Evolutionary conservation across 345 rosid genomes (phyloP), one percentile per base, ranked within the genome.

Genomic region (Pistacia atlantica): DNA sequence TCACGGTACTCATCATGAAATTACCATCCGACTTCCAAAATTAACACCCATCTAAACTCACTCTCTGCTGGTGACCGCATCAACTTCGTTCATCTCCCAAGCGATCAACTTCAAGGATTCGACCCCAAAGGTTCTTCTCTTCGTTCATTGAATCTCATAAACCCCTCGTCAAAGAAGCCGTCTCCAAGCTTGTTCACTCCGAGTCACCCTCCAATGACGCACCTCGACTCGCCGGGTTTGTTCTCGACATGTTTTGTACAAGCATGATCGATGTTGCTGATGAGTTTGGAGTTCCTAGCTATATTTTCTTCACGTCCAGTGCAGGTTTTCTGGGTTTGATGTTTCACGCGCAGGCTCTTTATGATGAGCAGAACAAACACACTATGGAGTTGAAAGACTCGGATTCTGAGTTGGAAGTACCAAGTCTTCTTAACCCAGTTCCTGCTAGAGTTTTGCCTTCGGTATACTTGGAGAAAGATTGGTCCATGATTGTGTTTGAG

Each of bases 241-340:
- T 89, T 56, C 65, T 88, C n/a, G 96, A 86, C 80, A 79, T 91
- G 90, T 86, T 88, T 59, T 88, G 88, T 76, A 83, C 78, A 0
- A 5, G 71, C 2, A 81, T 88, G 85, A 85, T 88, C 1, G 92
- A 91, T 11, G 79, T 86, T 2, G 93, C 91, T 0, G 72, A 80
- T 51, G 90, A 90, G 38, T 66, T 86, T 11, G 56, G 71, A 0
- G 76, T 83, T 11, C 91, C 97, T 11, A 77, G 75, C 69, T 90
- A 91, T 74, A 5, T 90, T 37, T 90, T 85, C 59, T 88, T 16
- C 80, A 77, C 90, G 10, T 83, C 89, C 0, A 72, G 82, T 70
- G 88, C 93, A 0, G 74, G 84, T 6, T 83, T 62, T 73, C 87
- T 89, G 0, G 85, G 77, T 13, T 18, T 81, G 56, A 28, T 74